These are phyloP conservation scores for Coemansia sp. DNA, from an alignment of 192 early-diverging fungal species.

Conservation along the genomic window DNA sequence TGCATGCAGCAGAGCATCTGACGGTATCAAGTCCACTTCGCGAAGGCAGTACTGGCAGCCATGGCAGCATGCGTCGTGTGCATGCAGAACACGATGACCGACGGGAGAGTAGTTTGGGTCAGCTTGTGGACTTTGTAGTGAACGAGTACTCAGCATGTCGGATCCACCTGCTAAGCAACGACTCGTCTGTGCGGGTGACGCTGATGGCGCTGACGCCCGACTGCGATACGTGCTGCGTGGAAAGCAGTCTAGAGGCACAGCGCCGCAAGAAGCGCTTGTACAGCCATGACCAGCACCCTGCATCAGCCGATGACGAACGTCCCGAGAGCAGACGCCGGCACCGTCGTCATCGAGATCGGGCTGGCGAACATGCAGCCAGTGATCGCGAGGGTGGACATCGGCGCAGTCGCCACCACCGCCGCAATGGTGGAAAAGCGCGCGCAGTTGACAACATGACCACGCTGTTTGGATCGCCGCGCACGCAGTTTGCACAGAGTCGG, in stretches of 20 bases:
- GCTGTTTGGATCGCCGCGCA: constrained; percentile 23
- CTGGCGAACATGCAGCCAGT: background rate
- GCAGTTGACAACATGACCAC: constrained; percentile 35
- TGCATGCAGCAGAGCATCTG: constrained; percentile 9
- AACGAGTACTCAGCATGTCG: constrained; percentile 43
- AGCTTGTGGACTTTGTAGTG: constrained; percentile 27
- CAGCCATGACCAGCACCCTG: constrained; percentile 20
- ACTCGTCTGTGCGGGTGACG: constrained; percentile 38
- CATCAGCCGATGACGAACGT: constrained; percentile 6
- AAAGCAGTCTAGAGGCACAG: constrained; percentile 23
- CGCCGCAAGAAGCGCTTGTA: constrained; percentile 33
- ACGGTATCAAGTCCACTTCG: constrained; percentile 10
- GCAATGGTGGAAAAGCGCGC: background rate
- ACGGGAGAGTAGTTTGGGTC: constrained; percentile 2
- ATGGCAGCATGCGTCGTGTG: background rate
- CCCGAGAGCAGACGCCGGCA: constrained; percentile 16
- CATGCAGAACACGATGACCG: background rate
- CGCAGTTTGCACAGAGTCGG: constrained; percentile 6
- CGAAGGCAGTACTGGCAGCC: background rate
- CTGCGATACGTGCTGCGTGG: constrained; percentile 35
- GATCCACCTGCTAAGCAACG: constrained; percentile 40
- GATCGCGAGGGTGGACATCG: constrained; percentile 3
- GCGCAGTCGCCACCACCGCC: constrained; percentile 13
- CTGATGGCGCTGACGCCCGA: constrained; percentile 51
- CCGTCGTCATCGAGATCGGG: constrained; percentile 3